These are phyloP conservation scores for Candida sanyaensis DNA, from an alignment of 1,139 yeast species.

Conservation along the genomic window DNA sequence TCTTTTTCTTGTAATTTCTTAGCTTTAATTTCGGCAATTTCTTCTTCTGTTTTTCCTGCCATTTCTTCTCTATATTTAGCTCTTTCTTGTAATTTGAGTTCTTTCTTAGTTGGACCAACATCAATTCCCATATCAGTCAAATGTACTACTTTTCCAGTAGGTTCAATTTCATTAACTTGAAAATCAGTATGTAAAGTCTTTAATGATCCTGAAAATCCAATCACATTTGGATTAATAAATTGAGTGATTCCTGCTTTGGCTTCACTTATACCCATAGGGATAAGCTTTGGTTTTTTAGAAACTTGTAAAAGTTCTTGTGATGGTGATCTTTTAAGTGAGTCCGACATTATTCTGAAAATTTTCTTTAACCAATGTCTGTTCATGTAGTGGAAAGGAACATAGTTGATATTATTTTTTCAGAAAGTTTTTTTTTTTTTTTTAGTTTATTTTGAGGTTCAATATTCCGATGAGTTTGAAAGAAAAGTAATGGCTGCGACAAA, in stretches of 20 bases:
- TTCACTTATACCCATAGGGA: slow-evolving; percentile 55
- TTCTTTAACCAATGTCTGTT: neutral
- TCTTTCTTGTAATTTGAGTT: slow-evolving; percentile 49
- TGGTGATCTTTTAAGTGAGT: slow-evolving; percentile 9
- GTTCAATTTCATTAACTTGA: slow-evolving; percentile 82
- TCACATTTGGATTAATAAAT: slow-evolving; percentile 53
- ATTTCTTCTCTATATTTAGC: slow-evolving; percentile 37
- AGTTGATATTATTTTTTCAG: neutral
- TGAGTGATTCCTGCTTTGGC: slow-evolving; percentile 74
- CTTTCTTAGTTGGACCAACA: slow-evolving; percentile 50
- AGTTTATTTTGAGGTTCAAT: neutral
- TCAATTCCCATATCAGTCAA: slow-evolving; percentile 73
- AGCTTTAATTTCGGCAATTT: slow-evolving; percentile 32
- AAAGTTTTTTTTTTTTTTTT: neutral
- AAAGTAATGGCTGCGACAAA: too few species aligned
- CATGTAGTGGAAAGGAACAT: neutral
- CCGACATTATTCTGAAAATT: slow-evolving; percentile 7
- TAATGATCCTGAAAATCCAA: slow-evolving; percentile 76
- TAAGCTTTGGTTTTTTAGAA: slow-evolving; percentile 12
- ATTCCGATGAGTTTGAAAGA: too few species aligned
- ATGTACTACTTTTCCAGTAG: slow-evolving; percentile 70
- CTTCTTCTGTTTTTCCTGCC: slow-evolving; percentile 37
- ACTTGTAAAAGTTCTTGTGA: slow-evolving; percentile 4
- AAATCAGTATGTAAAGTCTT: slow-evolving; percentile 95
- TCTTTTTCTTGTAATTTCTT: slow-evolving; percentile 23